Base-by-base conservation (phyloP, 352 stramenopile species). In the Pythium plurisporium region DNA sequence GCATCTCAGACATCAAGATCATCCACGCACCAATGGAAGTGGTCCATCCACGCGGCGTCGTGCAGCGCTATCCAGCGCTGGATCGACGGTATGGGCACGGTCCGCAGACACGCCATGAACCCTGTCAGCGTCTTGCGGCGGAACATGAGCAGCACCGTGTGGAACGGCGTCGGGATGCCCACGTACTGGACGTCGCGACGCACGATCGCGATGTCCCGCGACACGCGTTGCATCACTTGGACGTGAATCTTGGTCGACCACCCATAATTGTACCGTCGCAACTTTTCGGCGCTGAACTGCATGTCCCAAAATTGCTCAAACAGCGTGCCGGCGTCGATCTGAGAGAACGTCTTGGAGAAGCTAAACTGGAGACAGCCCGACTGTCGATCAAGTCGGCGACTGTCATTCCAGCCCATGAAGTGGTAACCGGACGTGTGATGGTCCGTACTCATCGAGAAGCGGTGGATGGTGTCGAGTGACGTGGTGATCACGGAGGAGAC, bases 371-470 rank as follows among this genome's bases (percentile, higher is more conserved):
- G n/a, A 33, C n/a, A 27, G 7, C 30, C 30, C 7, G 54, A 46
- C 20, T 43, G 11, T 3, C 15, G 29, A 27, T 62, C 54, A 3
- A 62, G 36, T 5, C 54, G 54, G 12, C 54, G 54, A 26, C 43
- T 48, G 29, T 62, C 54, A 12, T 23, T 55, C 54, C 54, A 62
- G 17, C 54, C 54, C 54, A 62, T 55, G 30, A 62, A 62, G 9
- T 55, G 20, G 43, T 30, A 22, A 19, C 44, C 44, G n/a, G 36
- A 34, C 1, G 54, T 47, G 11, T 49, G 23, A 25, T 17, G 30
- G 34, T 62, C 40, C 12, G 25, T 55, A 14, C 20, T 62, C 29
- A 30, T 30, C 4, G 25, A n/a, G 15, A 62, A 50, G 8, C 20
- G 26, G 15, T 47, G 43, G 30, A 62, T 62, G 4, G 23, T n/a